Percentiles rank a stretch among this genome's conserved stretches.
phyloP scores from a whole-genome alignment of 2,329 filamentous ascomycete species.

The Exophiala viscosa region DNA sequence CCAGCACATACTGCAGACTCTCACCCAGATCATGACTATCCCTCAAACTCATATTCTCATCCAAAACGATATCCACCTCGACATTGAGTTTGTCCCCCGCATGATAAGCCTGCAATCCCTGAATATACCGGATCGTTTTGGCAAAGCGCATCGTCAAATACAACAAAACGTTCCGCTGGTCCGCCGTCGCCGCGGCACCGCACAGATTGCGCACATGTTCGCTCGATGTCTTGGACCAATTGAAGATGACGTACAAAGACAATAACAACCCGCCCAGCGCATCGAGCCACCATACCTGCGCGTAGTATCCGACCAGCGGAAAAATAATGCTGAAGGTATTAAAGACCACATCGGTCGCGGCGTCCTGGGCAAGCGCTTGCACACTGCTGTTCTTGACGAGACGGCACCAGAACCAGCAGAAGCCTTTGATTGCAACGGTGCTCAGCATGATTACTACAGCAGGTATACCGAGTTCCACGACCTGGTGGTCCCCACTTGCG shows the following conservation, averaged over 20 bases:
- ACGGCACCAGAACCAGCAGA: slow-evolving; percentile 84
- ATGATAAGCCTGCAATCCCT: slow-evolving; percentile 80
- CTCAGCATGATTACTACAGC: slow-evolving; percentile 76
- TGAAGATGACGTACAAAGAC: slow-evolving; percentile 73
- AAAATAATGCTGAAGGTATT: slow-evolving; percentile 87
- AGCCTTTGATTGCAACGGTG: slow-evolving; percentile 76
- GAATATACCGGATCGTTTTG: slow-evolving; percentile 78
- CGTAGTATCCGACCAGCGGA: slow-evolving; percentile 73
- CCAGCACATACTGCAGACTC: slow-evolving; percentile 76
- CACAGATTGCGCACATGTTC: slow-evolving; percentile 78
- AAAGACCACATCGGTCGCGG: slow-evolving; percentile 78
- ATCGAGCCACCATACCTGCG: slow-evolving; percentile 79
- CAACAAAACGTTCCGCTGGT: slow-evolving; percentile 78
- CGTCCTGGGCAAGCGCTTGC: slow-evolving; percentile 69
- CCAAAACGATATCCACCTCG: slow-evolving; percentile 77
- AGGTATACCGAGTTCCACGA: slow-evolving; percentile 69
- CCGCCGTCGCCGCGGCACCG: slow-evolving; percentile 72
- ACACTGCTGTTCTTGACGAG: slow-evolving; percentile 82
- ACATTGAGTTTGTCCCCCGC: slow-evolving; percentile 81
- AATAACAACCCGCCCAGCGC: slow-evolving; percentile 72
- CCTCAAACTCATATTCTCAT: slow-evolving; percentile 68
- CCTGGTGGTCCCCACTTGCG: slow-evolving; percentile 55
- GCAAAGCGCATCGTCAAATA: slow-evolving; percentile 95
- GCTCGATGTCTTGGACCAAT: slow-evolving; percentile 70
- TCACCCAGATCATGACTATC: slow-evolving; percentile 79